Conservation (phyloP, 2,329 filamentous ascomycete species). For the Colletotrichum musicola region DNA sequence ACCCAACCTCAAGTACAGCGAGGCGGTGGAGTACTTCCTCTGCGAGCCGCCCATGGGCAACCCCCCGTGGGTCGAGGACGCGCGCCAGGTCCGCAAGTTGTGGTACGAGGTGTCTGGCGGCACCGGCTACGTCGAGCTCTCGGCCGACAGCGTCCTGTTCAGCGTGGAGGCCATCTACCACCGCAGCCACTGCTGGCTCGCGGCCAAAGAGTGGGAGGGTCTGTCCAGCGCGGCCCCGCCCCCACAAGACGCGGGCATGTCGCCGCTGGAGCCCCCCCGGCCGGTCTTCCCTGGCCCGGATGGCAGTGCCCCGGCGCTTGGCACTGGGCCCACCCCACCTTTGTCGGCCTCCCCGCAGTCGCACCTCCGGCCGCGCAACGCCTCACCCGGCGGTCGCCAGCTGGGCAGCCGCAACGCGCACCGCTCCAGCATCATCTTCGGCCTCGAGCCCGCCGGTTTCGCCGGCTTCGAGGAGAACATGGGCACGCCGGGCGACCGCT, state of each 20-base stretch:
- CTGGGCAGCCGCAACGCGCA: slow-evolving; percentile 47
- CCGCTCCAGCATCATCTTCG: slow-evolving; percentile 58
- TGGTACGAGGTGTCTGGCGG: slow-evolving; percentile 82
- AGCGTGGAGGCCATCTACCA: slow-evolving; percentile 72
- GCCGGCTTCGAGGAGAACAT: slow-evolving; percentile 41
- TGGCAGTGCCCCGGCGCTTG: slow-evolving; percentile 41
- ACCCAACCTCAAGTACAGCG: slow-evolving; percentile 74
- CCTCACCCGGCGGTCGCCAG: slow-evolving; percentile 50
- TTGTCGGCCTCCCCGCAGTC: slow-evolving; percentile 47
- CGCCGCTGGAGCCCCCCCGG: slow-evolving; percentile 53
- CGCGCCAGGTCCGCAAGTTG: slow-evolving; percentile 72
- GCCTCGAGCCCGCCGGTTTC: slow-evolving; percentile 53
- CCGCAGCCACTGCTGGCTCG: slow-evolving; percentile 69
- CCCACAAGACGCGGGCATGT: slow-evolving; percentile 50
- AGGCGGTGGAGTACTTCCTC: slow-evolving; percentile 85
- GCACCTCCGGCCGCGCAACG: slow-evolving; percentile 53
- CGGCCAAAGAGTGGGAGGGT: slow-evolving; percentile 64
- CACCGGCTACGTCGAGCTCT: slow-evolving; percentile 67
- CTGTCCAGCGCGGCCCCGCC: slow-evolving; percentile 46
- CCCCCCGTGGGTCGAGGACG: slow-evolving; percentile 79
- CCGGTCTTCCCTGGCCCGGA: slow-evolving; percentile 50
- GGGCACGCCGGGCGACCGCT: slow-evolving; percentile 37
- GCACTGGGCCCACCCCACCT: slow-evolving; percentile 46
- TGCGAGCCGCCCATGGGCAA: slow-evolving; percentile 81
- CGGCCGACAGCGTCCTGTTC: slow-evolving; percentile 70